Conservation (phyloP, 2,329 filamentous ascomycete species). For the Diaporthe ampelina region DNA sequence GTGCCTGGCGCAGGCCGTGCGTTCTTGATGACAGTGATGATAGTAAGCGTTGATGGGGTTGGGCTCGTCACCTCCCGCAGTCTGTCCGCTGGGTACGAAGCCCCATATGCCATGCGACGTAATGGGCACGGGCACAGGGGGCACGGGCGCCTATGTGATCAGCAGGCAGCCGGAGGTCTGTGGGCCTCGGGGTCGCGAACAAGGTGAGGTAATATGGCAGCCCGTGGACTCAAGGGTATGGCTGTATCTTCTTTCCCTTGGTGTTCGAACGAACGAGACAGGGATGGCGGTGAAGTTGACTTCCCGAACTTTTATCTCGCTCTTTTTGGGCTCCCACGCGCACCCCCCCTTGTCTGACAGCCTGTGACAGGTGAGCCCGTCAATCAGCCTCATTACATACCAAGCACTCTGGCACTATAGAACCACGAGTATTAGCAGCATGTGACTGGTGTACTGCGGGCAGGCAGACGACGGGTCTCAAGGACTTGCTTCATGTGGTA, state of each 20-base stretch:
- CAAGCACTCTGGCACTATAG: background rate
- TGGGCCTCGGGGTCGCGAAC: background rate
- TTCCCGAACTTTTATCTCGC: background rate
- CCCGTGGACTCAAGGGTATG: too few relatives aligned
- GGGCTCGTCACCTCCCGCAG: slow-evolving; percentile 1
- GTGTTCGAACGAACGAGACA: background rate
- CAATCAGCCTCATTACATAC: too few relatives aligned
- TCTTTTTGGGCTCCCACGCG: background rate
- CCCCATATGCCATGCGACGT: slow-evolving; percentile 18
- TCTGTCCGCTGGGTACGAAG: background rate
- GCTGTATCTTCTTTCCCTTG: too few relatives aligned
- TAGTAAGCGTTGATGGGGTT: background rate
- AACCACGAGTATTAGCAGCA: background rate
- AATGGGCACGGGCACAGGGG: background rate
- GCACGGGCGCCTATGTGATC: slow-evolving; percentile 18
- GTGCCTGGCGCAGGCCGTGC: slow-evolving; percentile 14
- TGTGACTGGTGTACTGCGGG: slow-evolving; percentile 2
- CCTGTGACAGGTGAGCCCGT: too few relatives aligned
- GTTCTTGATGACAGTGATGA: slow-evolving; percentile 2
- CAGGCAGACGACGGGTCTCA: background rate
- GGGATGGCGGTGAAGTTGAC: slow-evolving; percentile 10
- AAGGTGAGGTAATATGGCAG: background rate
- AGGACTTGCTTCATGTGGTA: background rate
- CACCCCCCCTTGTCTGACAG: too few relatives aligned
- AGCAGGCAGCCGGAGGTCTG: slow-evolving; percentile 26